Conservation (phyloP, 2,329 filamentous ascomycete species). For the Fusarium tanahbumbuense region DNA sequence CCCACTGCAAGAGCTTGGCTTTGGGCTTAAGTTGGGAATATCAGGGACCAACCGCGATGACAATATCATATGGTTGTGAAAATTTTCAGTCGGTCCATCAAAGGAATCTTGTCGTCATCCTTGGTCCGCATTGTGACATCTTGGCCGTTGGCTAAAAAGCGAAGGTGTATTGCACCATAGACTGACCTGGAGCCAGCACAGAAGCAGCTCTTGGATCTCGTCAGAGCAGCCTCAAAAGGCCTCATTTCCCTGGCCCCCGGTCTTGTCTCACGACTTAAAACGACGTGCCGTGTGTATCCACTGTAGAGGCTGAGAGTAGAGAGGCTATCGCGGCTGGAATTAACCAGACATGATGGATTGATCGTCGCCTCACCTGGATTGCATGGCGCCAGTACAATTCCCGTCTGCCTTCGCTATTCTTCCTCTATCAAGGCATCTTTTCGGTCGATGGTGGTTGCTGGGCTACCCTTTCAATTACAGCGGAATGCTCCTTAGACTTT, state of each 20-base stretch:
- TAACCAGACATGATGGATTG: neutral
- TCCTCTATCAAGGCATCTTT: neutral
- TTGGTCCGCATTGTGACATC: slow-evolving; percentile 32
- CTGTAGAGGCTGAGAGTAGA: neutral
- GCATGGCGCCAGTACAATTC: neutral
- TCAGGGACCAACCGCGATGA: slow-evolving; percentile 1
- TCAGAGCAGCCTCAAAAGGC: slow-evolving; percentile 32
- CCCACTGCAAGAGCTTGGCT: slow-evolving; percentile 19
- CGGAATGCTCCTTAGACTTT: neutral
- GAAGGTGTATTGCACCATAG: neutral
- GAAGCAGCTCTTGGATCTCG: slow-evolving; percentile 15
- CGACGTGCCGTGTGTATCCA: slow-evolving; percentile 12
- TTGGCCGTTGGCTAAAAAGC: neutral
- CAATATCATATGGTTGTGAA: neutral
- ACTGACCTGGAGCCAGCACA: slow-evolving; percentile 1
- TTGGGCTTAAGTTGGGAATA: slow-evolving; percentile 8
- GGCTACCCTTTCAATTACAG: slow-evolving; percentile 1
- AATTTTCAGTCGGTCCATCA: slow-evolving; percentile 5
- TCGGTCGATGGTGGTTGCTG: slow-evolving; percentile 13
- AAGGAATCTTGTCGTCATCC: slow-evolving; percentile 27
- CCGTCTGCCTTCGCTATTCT: neutral
- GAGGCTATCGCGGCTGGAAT: neutral
- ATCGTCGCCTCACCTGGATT: slow-evolving; percentile 2
- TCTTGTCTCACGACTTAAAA: neutral
- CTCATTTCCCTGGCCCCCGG: slow-evolving; percentile 30